A percentile compares a stretch with the other conserved stretches of the same genome.
Evolutionary conservation across 2,329 filamentous ascomycete genomes (phyloP).

Genomic region (Hymenoscyphus scutula): DNA sequence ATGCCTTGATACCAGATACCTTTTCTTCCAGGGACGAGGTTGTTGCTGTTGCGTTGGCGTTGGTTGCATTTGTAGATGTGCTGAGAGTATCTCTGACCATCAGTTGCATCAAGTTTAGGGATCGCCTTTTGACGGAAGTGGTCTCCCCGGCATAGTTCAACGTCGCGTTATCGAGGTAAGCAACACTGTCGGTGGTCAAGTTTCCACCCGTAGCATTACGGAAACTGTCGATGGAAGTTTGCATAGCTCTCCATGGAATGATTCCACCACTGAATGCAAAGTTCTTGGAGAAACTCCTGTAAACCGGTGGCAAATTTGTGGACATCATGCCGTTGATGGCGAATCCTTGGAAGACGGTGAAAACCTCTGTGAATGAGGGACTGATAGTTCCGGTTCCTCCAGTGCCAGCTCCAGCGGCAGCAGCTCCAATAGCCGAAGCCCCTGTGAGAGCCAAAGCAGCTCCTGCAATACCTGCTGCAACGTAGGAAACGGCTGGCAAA

Average conservation of each 20-base stretch:
- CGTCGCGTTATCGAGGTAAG: slow-evolving; percentile 71
- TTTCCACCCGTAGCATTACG: slow-evolving; percentile 80
- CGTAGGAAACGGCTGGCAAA: slow-evolving; percentile 74
- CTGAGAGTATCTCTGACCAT: slow-evolving; percentile 52
- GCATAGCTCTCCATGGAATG: slow-evolving; percentile 77
- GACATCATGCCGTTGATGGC: slow-evolving; percentile 96
- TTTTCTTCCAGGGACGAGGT: slow-evolving; percentile 42
- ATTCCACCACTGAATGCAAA: slow-evolving; percentile 89
- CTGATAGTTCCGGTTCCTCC: slow-evolving; percentile 65
- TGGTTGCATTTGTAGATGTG: slow-evolving; percentile 43
- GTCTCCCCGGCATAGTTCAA: slow-evolving; percentile 66
- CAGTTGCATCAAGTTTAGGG: slow-evolving; percentile 50
- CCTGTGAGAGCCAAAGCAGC: slow-evolving; percentile 74
- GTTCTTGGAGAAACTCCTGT: slow-evolving; percentile 86
- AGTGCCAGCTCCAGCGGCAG: slow-evolving; percentile 47
- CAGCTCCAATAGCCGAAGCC: slow-evolving; percentile 64
- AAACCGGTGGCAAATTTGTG: slow-evolving; percentile 81
- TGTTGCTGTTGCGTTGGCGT: slow-evolving; percentile 21
- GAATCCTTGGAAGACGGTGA: slow-evolving; percentile 90
- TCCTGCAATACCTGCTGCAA: slow-evolving; percentile 82
- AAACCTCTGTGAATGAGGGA: slow-evolving; percentile 80
- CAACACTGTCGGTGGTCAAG: slow-evolving; percentile 73
- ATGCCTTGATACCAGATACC: slow-evolving; percentile 77
- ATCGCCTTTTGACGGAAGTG: slow-evolving; percentile 53
- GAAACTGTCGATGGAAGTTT: slow-evolving; percentile 81